Evolutionary conservation across 805 yeast genomes (phyloP).

Genomic region (Wickerhamomyces ciferrii): DNA sequence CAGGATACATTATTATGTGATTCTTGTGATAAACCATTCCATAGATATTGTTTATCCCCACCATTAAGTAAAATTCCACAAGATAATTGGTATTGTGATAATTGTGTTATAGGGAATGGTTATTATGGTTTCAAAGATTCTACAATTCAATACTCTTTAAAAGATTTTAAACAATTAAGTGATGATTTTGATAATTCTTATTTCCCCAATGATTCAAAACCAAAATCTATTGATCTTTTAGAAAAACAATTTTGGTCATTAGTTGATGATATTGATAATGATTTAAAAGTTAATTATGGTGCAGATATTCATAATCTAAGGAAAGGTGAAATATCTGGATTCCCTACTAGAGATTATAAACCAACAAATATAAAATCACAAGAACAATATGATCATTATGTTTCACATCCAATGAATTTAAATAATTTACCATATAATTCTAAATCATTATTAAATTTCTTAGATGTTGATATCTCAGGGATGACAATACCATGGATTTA

Average conservation of each 20-base stretch:
- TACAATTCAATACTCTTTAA: conserved; percentile 46
- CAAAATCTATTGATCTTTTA: conserved; percentile 36
- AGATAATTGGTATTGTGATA: conserved; percentile 75
- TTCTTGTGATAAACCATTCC: conserved; percentile 68
- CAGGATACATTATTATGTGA: conserved; percentile 56
- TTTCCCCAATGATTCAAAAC: conserved; percentile 24
- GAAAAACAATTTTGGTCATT: conserved; percentile 70
- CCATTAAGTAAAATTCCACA: conserved; percentile 47
- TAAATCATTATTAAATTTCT: conserved; percentile 64
- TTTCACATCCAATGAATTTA: conserved; percentile 69
- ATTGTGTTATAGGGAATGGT: conserved; percentile 81
- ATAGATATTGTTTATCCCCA: conserved; percentile 60
- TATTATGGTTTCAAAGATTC: conserved; percentile 83
- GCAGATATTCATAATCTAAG: conserved; percentile 72
- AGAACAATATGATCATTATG: conserved; percentile 29
- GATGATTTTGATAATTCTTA: conserved; percentile 39
- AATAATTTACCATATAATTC: conserved; percentile 64
- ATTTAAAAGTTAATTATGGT: conserved; percentile 69
- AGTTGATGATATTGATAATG: conserved; percentile 33
- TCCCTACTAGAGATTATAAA: conserved; percentile 46
- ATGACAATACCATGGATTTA: conserved; percentile 96
- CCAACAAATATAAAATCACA: conserved; percentile 19
- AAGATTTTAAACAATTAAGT: conserved; percentile 56
- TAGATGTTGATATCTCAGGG: conserved; percentile 72
- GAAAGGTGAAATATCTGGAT: conserved; percentile 69